These are phyloP conservation scores for Punica granatum DNA, from an alignment of 345 rosid genomes.

Conservation along the genomic window DNA sequence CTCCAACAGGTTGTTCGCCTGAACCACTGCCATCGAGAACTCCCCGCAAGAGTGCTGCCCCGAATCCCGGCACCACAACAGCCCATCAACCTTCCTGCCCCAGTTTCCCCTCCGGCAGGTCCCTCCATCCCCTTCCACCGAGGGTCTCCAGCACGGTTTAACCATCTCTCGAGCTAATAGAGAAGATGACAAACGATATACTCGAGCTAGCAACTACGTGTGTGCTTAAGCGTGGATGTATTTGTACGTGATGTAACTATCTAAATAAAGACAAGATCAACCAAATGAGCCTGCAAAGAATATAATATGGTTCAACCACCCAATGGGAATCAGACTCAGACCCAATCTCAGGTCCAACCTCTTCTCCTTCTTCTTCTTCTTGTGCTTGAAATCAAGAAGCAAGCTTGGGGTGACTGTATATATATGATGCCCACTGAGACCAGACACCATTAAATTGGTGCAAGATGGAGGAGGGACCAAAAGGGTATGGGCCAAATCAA, in stretches of 20 bases:
- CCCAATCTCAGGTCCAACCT: not conserved
- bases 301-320: not conserved
- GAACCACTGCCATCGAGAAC: conserved; percentile 74
- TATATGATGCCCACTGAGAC: conserved; percentile 4
- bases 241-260: not conserved
- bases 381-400: conserved; percentile 17
- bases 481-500: conserved; percentile 59
- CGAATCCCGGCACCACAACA: conserved; percentile 63
- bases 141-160: conserved; percentile 54
- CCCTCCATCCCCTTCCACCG: conserved; percentile 7
- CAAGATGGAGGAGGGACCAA: conserved; percentile 27
- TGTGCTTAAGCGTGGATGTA: not conserved
- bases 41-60: conserved; percentile 62
- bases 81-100: conserved; percentile 41
- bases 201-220: conserved; percentile 1
- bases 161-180: conserved; percentile 31
- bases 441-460: conserved; percentile 22
- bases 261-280: no score
- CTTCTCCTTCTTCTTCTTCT: conserved; percentile 14
- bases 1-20: conserved; percentile 65
- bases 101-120: conserved; percentile 15
- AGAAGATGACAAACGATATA: conserved; percentile 11
- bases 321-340: not conserved
- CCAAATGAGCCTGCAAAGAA: not conserved
- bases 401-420: conserved; percentile 12